Evolutionary conservation across 192 early-diverging fungal species (phyloP).

Genomic region (Linderina pennispora): DNA sequence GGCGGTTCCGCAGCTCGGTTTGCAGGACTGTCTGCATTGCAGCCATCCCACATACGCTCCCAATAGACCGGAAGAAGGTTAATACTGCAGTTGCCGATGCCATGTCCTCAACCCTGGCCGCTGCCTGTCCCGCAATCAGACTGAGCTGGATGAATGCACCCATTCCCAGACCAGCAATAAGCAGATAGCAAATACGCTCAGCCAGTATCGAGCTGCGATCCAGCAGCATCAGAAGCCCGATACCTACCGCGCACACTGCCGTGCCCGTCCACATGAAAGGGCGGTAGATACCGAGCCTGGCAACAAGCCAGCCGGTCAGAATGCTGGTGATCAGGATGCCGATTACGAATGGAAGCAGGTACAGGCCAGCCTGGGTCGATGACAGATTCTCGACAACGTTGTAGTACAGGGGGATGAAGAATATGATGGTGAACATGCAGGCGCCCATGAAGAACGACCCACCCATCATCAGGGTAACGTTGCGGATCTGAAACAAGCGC

Average conservation of each 20-base stretch:
- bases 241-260: slow-evolving; percentile 56
- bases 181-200: slow-evolving; percentile 55
- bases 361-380: slow-evolving; percentile 54
- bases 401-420: slow-evolving; percentile 62
- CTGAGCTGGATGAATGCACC: slow-evolving; percentile 72
- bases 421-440: slow-evolving; percentile 56
- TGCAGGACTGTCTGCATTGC: slow-evolving; percentile 55
- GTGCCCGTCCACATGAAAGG: slow-evolving; percentile 71
- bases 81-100: slow-evolving; percentile 62
- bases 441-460: slow-evolving; percentile 56
- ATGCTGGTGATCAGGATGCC: slow-evolving; percentile 58
- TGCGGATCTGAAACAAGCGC: slow-evolving; percentile 52
- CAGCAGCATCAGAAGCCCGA: slow-evolving; percentile 57
- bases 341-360: slow-evolving; percentile 53
- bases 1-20: slow-evolving; percentile 12
- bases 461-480: slow-evolving; percentile 50
- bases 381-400: slow-evolving; percentile 53
- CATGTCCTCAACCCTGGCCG: slow-evolving; percentile 54
- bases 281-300: slow-evolving; percentile 53
- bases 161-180: slow-evolving; percentile 69
- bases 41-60: slow-evolving; percentile 58
- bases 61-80: slow-evolving; percentile 63
- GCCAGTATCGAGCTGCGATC: slow-evolving; percentile 41
- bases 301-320: slow-evolving; percentile 58
- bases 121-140: slow-evolving; percentile 64